These are phyloP conservation scores for Macrocybe sp. DNA, from an alignment of 1,284 basidiomycete genomes.

Conservation along the genomic window DNA sequence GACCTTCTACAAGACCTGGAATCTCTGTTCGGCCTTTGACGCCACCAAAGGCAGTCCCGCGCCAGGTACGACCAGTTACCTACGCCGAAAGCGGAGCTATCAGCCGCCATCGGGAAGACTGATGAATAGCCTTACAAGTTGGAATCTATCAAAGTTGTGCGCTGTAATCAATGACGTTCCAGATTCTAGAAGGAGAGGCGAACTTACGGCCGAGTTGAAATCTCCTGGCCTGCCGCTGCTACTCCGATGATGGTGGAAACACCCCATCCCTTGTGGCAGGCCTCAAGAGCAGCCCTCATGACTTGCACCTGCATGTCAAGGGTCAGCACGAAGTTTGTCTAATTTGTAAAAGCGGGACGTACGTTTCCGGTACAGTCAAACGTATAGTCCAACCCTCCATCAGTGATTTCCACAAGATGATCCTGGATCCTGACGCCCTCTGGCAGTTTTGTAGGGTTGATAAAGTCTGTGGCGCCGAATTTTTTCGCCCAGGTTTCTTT, in stretches of 20 bases:
- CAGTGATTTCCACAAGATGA: constrained; percentile 87
- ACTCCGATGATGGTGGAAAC: constrained; percentile 94
- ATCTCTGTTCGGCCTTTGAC: constrained; percentile 97
- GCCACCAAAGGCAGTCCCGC: constrained; percentile 94
- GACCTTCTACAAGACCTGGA: constrained; percentile 82
- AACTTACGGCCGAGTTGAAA: constrained; percentile 89
- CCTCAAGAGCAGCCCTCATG: constrained; percentile 94
- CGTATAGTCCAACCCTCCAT: constrained; percentile 96
- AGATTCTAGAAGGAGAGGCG: not conserved
- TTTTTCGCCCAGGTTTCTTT: constrained; percentile 90
- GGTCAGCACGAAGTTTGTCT: constrained; percentile 3
- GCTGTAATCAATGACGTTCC: constrained; percentile 2
- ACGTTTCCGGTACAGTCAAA: constrained; percentile 97
- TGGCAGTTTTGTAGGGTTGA: constrained; percentile 79
- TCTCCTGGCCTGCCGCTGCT: constrained; percentile 96
- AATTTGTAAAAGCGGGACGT: constrained; percentile 17
- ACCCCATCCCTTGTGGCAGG: constrained; percentile 99
- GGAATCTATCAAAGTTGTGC: constrained; percentile 52
- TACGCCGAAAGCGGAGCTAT: constrained; percentile 8
- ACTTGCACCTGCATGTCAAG: constrained; percentile 62
- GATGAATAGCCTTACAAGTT: constrained; percentile 33
- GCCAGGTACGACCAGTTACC: constrained; percentile 93
- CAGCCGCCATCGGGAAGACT: too few relatives aligned
- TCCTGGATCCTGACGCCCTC: constrained; percentile 86
- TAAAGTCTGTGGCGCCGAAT: constrained; percentile 96